Conservation (phyloP, 2,329 filamentous ascomycete genomes). For the Ascomycota sp. region DNA sequence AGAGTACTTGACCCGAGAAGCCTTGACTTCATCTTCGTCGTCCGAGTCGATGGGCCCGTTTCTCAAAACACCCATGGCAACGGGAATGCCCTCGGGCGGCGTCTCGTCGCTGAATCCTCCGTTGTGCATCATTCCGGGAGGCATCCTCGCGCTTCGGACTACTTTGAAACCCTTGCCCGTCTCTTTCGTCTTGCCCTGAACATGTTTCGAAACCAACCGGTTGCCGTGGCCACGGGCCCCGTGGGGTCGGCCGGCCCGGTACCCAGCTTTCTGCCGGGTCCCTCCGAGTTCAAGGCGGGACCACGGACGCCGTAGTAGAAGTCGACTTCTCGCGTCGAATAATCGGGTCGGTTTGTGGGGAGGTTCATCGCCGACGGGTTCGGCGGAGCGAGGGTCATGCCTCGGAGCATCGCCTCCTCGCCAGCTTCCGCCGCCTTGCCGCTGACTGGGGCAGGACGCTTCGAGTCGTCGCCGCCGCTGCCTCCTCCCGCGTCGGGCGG, state of each 20-base stretch:
- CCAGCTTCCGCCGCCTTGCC: constrained; percentile 21
- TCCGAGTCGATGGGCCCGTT: constrained; percentile 45
- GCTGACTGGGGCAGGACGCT: constrained; percentile 16
- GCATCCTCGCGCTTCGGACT: constrained; percentile 73
- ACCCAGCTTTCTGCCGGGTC: constrained; percentile 64
- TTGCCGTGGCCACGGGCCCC: constrained; percentile 71
- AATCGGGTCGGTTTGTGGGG: constrained; percentile 51
- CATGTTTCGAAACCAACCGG: constrained; percentile 68
- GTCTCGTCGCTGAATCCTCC: constrained; percentile 40
- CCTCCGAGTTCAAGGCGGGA: constrained; percentile 64
- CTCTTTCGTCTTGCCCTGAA: constrained; percentile 75
- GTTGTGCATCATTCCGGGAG: constrained; percentile 43
- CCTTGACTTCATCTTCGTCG: constrained; percentile 21
- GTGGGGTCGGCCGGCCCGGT: constrained; percentile 92
- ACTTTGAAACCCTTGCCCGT: constrained; percentile 96
- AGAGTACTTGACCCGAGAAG: neutral
- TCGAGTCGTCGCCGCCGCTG: constrained; percentile 12
- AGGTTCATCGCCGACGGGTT: constrained; percentile 11
- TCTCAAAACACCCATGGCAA: constrained; percentile 38
- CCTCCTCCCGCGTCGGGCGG: too few relatives aligned
- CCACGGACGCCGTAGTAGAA: constrained; percentile 92
- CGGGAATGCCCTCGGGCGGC: constrained; percentile 44
- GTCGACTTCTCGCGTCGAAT: constrained; percentile 84
- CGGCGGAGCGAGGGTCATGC: constrained; percentile 24
- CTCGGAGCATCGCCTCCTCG: constrained; percentile 19